These are phyloP conservation scores for Exobasidium cylindrosporum DNA, from an alignment of 1,284 basidiomycete genomes.

Conservation along the genomic window DNA sequence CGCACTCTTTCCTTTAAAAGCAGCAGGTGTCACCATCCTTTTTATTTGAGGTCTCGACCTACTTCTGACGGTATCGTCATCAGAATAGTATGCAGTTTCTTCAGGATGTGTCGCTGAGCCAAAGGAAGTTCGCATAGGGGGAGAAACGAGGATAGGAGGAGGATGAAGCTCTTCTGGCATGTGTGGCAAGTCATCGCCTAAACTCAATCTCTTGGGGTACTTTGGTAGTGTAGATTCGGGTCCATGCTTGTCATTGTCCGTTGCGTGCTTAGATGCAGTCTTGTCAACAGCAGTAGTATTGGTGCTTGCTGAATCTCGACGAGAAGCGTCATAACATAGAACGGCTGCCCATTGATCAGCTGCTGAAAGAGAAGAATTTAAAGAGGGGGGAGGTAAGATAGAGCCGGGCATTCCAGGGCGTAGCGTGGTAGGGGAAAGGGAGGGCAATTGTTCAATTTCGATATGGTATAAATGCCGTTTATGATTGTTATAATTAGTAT, in stretches of 20 bases:
- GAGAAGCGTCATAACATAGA: constrained; percentile 6
- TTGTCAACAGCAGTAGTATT: background rate
- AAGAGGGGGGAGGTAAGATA: background rate
- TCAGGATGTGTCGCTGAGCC: background rate
- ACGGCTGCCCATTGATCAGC: constrained; percentile 4
- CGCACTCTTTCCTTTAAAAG: constrained; percentile 7
- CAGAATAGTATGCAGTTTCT: background rate
- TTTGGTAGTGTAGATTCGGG: no score
- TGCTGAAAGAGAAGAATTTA: background rate
- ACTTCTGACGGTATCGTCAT: background rate
- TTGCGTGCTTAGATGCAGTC: no score
- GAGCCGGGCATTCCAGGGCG: background rate
- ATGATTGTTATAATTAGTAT: no score
- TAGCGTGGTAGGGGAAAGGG: no score
- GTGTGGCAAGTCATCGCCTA: constrained; percentile 18
- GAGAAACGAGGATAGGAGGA: background rate
- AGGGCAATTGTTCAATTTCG: no score
- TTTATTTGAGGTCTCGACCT: background rate
- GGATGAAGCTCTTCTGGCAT: constrained; percentile 15
- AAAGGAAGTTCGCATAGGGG: background rate
- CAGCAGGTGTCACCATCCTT: constrained; percentile 1
- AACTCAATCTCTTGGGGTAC: background rate
- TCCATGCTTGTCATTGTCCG: no score
- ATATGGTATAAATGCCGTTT: no score
- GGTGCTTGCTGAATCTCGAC: background rate